These are phyloP conservation scores for Dittrichia graveolens DNA, from an alignment of 129 eudicot genomes.

Conservation along the genomic window DNA sequence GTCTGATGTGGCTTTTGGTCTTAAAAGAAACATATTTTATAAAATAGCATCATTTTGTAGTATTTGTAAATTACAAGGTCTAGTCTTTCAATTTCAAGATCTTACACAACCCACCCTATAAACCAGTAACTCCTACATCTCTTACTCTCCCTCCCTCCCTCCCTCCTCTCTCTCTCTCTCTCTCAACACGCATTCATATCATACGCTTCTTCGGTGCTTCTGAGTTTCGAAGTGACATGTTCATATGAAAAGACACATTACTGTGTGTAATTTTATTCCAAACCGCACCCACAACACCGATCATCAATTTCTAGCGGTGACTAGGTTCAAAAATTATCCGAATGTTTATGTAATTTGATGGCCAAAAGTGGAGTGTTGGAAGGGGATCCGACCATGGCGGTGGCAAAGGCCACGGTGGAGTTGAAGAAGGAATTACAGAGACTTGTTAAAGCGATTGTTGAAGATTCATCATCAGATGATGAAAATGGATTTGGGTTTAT, in stretches of 20 bases:
- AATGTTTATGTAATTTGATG: slow-evolving; percentile 38
- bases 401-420: slow-evolving; percentile 55
- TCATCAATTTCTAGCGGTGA: slow-evolving; percentile 17
- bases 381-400: slow-evolving; percentile 43
- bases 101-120: slow-evolving; percentile 38
- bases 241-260: background rate
- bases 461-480: slow-evolving; percentile 37
- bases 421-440: slow-evolving; percentile 68
- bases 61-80: background rate
- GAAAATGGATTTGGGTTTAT: slow-evolving; percentile 49
- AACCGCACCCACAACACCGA: slow-evolving; percentile 6
- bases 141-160: slow-evolving; percentile 33
- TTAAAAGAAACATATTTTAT: background rate
- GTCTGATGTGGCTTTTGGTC: too few species aligned
- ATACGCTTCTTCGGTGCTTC: slow-evolving; percentile 24
- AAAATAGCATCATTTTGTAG: background rate
- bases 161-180: slow-evolving; percentile 31
- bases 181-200: slow-evolving; percentile 1
- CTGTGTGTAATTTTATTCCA: slow-evolving; percentile 2
- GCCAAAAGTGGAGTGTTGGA: slow-evolving; percentile 67
- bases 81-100: background rate
- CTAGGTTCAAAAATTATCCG: background rate
- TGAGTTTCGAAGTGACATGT: slow-evolving; percentile 8
- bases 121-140: slow-evolving; percentile 28
- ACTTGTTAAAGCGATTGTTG: slow-evolving; percentile 54